Conservation (phyloP, 371 early-diverging fungal genomes). For the Saksenaea oblongispora region DNA sequence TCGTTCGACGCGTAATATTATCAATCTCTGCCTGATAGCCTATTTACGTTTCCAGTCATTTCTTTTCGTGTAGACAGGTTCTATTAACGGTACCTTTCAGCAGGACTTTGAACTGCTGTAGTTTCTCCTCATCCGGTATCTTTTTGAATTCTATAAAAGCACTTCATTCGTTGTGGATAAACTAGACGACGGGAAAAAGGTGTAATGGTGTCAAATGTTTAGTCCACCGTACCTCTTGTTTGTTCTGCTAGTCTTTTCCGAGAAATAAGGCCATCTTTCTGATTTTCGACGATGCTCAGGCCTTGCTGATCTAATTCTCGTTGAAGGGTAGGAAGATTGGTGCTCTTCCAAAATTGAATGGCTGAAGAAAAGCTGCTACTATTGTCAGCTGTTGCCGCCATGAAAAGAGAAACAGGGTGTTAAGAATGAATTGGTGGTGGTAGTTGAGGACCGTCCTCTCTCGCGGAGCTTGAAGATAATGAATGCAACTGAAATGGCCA, state of each 20-base stretch:
- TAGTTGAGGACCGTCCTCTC: neutral
- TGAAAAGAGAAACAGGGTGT: neutral
- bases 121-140: constrained; percentile 75
- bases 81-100: constrained; percentile 57
- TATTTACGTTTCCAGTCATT: constrained; percentile 8
- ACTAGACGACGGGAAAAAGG: neutral
- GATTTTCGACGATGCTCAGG: constrained; percentile 80
- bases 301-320: constrained; percentile 78
- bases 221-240: constrained; percentile 70
- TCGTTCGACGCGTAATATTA: constrained; percentile 79
- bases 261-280: constrained; percentile 73
- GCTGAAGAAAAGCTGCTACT: constrained; percentile 55
- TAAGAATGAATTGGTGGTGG: neutral
- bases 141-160: constrained; percentile 71
- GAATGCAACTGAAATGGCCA: too few relatives aligned
- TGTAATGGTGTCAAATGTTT: neutral
- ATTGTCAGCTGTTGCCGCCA: constrained; percentile 22
- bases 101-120: constrained; percentile 69
- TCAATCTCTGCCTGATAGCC: constrained; percentile 94
- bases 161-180: constrained; percentile 11
- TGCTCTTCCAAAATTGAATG: constrained; percentile 61
- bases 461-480: neutral
- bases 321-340: constrained; percentile 70
- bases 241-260: constrained; percentile 87
- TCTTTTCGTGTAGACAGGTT: neutral